Base-by-base conservation (phyloP, 306 rosid species). In the Pachyrhizus erosus region DNA sequence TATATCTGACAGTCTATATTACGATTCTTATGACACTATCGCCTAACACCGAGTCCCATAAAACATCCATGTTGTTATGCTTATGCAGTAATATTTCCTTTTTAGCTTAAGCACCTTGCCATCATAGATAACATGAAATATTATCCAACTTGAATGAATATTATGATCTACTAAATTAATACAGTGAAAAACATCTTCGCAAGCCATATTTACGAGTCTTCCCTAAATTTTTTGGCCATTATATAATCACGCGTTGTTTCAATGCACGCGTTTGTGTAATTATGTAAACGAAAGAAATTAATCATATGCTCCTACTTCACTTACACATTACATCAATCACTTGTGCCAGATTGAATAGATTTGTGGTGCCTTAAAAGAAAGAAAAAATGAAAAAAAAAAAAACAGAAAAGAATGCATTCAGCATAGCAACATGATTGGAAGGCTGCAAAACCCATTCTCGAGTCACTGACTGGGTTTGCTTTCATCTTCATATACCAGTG, bases 401-500 rank as follows among this genome's bases (percentile, higher is more conserved):
- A 14, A 12, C 0, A 20, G 18, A 39, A 21, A 49, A 48, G 0
- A 49, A 52, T 2, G 23, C 4, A 46, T 46, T 60, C 57, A 26
- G 34, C 73, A 24, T 46, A 12, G 37, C 73, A 66, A 73, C 15
- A 82, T 39, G 18, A 33, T 33, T 75, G 34, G 64, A 10, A 1
- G 29, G 23, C 23, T 24, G 80, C 6, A 51, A 26, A 49, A 62
- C 52, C 70, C 39, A 18, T 10, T 49, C 72, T 31, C 43, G 34
- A 57, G 61, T 12, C 54, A 58, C 23, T 26, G 24, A 64, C 34
- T 3, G 52, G 61, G 60, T 54, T 66, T 57, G 54, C 15, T 74
- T 29, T 67, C 18, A 26, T 81, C 60, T 12, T 75, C 80, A 29
- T 54, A 49, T 62, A 20, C 66, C 55, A 42, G 27, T 14, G 66